Evolutionary conservation across 1,284 basidiomycete genomes (phyloP).

Genomic region (Coniferiporia sulphurascens): DNA sequence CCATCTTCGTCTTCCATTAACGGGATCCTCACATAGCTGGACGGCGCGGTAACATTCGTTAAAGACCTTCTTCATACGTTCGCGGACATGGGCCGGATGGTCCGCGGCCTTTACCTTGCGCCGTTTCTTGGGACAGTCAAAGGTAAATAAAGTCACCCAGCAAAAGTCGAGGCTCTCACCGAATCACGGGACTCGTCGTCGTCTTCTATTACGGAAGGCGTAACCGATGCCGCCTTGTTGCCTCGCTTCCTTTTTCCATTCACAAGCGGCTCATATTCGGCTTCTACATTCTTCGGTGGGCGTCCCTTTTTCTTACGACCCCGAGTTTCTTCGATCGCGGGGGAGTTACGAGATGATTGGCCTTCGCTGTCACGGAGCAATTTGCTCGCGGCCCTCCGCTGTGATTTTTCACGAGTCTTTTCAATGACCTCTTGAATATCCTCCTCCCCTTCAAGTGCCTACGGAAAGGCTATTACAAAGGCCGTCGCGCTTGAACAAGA

Average conservation of each 20-base stretch:
- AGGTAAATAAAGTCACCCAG: not conserved
- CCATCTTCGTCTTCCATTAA: slow-evolving; percentile 72
- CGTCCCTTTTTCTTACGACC: slow-evolving; percentile 70
- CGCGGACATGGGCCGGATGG: slow-evolving; percentile 49
- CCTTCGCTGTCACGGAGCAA: slow-evolving; percentile 46
- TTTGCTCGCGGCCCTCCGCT: slow-evolving; percentile 50
- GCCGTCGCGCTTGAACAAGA: slow-evolving; percentile 1
- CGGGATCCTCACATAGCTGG: slow-evolving; percentile 60
- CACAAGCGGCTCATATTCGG: slow-evolving; percentile 43
- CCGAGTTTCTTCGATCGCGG: slow-evolving; percentile 57
- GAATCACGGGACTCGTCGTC: slow-evolving; percentile 62
- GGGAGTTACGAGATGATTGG: slow-evolving; percentile 51
- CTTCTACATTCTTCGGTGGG: slow-evolving; percentile 39
- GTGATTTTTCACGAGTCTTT: slow-evolving; percentile 55
- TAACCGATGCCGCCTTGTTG: slow-evolving; percentile 70
- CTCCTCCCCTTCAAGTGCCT: slow-evolving; percentile 86
- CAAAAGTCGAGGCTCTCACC: slow-evolving; percentile 42
- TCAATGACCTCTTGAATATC: slow-evolving; percentile 77
- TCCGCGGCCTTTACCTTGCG: slow-evolving; percentile 62
- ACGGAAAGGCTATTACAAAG: not conserved
- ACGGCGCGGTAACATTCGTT: slow-evolving; percentile 80
- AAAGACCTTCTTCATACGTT: slow-evolving; percentile 83
- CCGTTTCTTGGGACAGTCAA: slow-evolving; percentile 53
- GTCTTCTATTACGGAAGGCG: slow-evolving; percentile 68
- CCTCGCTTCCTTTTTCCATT: slow-evolving; percentile 68